phyloP scores from a whole-genome alignment of 257 asterid species.

The Solanum pennellii region DNA sequence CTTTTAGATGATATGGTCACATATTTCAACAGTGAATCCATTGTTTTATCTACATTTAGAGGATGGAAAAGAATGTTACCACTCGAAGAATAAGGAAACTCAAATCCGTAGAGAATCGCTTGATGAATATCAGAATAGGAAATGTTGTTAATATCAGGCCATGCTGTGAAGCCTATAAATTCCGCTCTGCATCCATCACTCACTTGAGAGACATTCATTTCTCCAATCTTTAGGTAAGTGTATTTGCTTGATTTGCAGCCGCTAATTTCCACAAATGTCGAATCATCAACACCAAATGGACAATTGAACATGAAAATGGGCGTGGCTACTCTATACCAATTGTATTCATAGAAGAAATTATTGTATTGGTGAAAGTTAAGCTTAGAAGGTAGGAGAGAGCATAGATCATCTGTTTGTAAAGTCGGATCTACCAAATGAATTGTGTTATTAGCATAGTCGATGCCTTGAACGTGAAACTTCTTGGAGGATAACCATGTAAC shows the following conservation, averaged over 20 bases:
- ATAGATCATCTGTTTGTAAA: background rate
- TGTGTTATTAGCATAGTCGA: background rate
- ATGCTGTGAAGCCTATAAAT: too few relatives aligned
- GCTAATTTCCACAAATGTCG: too few relatives aligned
- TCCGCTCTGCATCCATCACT: background rate
- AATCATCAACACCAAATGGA: too few relatives aligned
- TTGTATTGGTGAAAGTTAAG: rapidly evolving
- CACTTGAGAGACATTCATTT: background rate
- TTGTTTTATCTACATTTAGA: too few relatives aligned
- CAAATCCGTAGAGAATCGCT: constrained; percentile 11
- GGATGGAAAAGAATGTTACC: too few relatives aligned
- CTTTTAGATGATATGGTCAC: too few relatives aligned
- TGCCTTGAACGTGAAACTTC: background rate
- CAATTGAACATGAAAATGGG: too few relatives aligned
- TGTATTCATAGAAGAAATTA: rapidly evolving
- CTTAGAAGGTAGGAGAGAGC: background rate
- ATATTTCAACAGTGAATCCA: too few relatives aligned
- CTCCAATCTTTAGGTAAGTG: constrained; percentile 9
- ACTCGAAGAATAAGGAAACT: background rate
- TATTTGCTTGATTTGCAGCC: background rate
- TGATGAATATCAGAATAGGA: constrained; percentile 9
- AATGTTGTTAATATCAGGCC: background rate
- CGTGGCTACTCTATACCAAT: too few relatives aligned
- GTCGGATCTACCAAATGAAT: background rate
- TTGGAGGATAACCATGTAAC: background rate